phyloP scores from a whole-genome alignment of 441 rosid genomes.

The Caryocar brasiliense region DNA sequence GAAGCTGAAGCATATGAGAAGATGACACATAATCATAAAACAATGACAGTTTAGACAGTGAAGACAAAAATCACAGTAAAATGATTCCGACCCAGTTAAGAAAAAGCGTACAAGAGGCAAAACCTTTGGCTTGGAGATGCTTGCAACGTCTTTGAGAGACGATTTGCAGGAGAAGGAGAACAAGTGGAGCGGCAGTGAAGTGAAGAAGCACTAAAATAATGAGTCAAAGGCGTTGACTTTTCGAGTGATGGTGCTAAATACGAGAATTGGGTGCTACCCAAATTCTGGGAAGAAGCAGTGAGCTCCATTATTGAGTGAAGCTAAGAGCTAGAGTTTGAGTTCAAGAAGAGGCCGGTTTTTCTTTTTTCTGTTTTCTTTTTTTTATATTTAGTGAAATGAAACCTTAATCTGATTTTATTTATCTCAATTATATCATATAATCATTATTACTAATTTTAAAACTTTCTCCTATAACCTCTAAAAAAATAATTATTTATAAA shows the following conservation, averaged over 20 bases:
- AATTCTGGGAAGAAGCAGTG: constrained; percentile 27
- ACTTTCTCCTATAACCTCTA: too few relatives aligned
- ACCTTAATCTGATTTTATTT: too few relatives aligned
- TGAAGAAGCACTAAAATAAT: constrained; percentile 18
- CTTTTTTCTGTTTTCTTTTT: background rate
- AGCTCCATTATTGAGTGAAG: constrained; percentile 21
- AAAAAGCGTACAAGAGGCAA: background rate
- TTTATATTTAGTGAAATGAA: background rate
- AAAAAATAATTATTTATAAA: too few relatives aligned
- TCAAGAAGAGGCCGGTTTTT: background rate
- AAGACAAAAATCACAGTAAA: background rate
- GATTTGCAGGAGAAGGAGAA: constrained; percentile 21
- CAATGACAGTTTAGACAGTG: background rate
- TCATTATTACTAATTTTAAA: too few relatives aligned
- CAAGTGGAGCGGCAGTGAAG: constrained; percentile 5
- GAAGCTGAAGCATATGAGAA: background rate
- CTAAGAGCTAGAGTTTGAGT: background rate
- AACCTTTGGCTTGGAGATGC: constrained; percentile 1
- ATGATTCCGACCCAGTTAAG: background rate
- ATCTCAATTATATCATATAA: too few relatives aligned
- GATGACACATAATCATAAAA: background rate
- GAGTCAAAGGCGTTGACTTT: constrained; percentile 4
- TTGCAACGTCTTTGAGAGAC: constrained; percentile 10
- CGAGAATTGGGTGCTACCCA: constrained; percentile 15
- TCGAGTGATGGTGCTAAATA: background rate